phyloP scores from a whole-genome alignment of 768 basidiomycete species.

The Xerocomus spinulosus region DNA sequence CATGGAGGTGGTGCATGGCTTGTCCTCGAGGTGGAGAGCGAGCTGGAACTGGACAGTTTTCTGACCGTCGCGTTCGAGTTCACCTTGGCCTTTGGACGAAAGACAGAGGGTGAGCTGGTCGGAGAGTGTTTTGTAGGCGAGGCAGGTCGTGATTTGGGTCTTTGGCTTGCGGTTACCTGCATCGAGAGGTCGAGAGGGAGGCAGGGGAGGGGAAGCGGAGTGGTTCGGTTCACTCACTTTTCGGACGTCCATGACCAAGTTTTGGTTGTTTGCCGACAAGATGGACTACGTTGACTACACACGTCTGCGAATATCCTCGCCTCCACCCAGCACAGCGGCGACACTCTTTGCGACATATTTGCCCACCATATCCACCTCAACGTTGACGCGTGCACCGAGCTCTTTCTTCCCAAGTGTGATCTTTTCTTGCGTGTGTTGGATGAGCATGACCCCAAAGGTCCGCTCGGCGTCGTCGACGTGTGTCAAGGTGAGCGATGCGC shows the following conservation, averaged over 20 bases:
- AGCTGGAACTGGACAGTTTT: constrained; percentile 22
- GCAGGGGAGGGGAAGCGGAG: neutral
- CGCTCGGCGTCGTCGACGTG: constrained; percentile 58
- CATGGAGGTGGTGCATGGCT: constrained; percentile 33
- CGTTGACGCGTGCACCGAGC: constrained; percentile 80
- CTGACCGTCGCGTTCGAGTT: constrained; percentile 47
- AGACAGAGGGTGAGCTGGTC: constrained; percentile 24
- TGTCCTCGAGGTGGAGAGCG: constrained; percentile 12
- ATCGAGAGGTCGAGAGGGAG: constrained; percentile 11
- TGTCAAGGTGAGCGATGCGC: constrained; percentile 89
- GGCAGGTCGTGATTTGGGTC: constrained; percentile 39
- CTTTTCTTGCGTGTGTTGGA: constrained; percentile 88
- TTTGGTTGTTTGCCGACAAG: constrained; percentile 8
- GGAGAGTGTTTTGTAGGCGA: constrained; percentile 44
- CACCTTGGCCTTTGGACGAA: constrained; percentile 57
- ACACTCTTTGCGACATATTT: constrained; percentile 90
- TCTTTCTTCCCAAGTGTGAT: constrained; percentile 74
- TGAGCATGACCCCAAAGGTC: constrained; percentile 89
- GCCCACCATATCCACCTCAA: constrained; percentile 94
- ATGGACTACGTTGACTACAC: constrained; percentile 34
- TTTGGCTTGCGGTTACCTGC: constrained; percentile 50
- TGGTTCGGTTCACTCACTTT: constrained; percentile 36
- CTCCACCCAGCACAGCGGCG: constrained; percentile 55
- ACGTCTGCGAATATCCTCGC: constrained; percentile 41
- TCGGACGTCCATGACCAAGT: constrained; percentile 40